Evolutionary conservation across 1,284 basidiomycete species (phyloP).

Genomic region (Mycosarcoma maydis): DNA sequence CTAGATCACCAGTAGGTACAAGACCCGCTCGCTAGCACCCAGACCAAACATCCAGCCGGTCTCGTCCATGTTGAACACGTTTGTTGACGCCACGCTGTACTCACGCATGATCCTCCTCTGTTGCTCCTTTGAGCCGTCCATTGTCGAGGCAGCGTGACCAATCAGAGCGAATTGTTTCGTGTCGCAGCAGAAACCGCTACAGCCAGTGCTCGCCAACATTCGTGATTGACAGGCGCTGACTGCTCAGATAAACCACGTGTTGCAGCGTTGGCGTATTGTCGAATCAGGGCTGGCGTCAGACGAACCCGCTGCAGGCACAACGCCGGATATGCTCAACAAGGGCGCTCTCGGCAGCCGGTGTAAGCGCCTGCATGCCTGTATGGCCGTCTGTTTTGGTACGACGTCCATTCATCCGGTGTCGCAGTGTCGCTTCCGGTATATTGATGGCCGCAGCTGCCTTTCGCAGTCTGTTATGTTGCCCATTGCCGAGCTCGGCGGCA

Average conservation of each 20-base stretch:
- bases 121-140: background rate
- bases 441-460: conserved; percentile 10
- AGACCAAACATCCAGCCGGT: conserved; percentile 5
- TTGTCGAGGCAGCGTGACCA: conserved; percentile 20
- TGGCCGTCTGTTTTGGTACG: no score
- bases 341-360: conserved; percentile 3
- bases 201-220: conserved; percentile 8
- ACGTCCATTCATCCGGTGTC: background rate
- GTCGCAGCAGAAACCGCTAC: conserved; percentile 10
- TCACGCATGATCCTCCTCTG: conserved; percentile 3
- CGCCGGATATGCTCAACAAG: conserved; percentile 13
- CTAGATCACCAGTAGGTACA: conserved; percentile 6
- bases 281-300: conserved; percentile 2
- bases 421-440: conserved; percentile 4
- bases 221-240: background rate
- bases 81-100: no score
- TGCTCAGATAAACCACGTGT: background rate
- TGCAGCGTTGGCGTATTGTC: conserved; percentile 4
- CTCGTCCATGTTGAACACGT: no score
- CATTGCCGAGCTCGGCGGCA: background rate
- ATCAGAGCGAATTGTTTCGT: background rate
- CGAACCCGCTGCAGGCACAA: conserved; percentile 15
- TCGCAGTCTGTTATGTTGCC: conserved; percentile 1
- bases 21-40: conserved; percentile 4
- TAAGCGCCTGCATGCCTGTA: conserved; percentile 1